Evolutionary conservation across 441 rosid species (phyloP).

Genomic region (Pelargonium myrrhifolium): DNA sequence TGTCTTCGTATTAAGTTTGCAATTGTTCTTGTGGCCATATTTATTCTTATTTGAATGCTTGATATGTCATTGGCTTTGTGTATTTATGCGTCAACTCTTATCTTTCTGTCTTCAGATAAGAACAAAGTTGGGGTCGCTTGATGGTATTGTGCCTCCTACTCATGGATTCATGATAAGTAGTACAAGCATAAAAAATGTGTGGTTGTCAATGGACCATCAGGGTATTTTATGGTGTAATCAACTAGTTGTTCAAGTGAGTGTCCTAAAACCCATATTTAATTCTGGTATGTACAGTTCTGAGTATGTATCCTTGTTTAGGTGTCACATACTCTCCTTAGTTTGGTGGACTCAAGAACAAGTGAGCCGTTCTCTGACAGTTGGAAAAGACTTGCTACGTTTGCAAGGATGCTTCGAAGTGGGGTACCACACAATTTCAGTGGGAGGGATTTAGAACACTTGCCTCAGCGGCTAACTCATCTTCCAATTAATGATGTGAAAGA

Average conservation of each 20-base stretch:
- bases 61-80: not conserved
- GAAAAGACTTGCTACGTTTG: constrained; percentile 53
- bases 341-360: constrained; percentile 69
- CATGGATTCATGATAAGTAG: constrained; percentile 89
- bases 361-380: constrained; percentile 57
- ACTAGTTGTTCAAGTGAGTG: constrained; percentile 87
- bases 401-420: constrained; percentile 86
- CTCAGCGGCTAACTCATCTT: constrained; percentile 32
- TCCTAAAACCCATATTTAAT: constrained; percentile 14
- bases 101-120: constrained; percentile 51
- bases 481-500: constrained; percentile 39
- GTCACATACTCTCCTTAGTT: constrained; percentile 91
- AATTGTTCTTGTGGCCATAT: not conserved
- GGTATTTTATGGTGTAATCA: constrained; percentile 98
- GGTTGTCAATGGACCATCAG: constrained; percentile 99
- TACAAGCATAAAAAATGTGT: constrained; percentile 87
- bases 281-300: constrained; percentile 20
- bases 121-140: constrained; percentile 69
- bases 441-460: constrained; percentile 44
- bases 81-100: not conserved
- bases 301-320: constrained; percentile 42
- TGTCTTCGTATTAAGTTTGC: not conserved
- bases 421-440: constrained; percentile 63
- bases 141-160: constrained; percentile 84
- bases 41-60: not conserved